Percentiles rank a stretch among this genome's conserved stretches.
Conservation (phyloP, 352 stramenopile genomes). For the Pythium utonaiense region DNA sequence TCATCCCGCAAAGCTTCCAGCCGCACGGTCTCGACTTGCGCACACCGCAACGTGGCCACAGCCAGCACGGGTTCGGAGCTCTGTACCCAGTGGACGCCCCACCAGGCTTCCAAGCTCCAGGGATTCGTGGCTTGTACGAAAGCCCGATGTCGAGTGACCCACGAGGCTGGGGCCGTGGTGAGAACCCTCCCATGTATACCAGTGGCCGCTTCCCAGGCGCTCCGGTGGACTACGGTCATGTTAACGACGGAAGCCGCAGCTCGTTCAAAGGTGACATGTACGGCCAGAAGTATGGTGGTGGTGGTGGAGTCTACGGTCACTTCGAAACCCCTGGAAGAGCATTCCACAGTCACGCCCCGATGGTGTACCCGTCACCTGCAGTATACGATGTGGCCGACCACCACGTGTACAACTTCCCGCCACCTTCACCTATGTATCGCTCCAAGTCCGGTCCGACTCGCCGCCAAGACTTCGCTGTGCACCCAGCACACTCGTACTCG, state of each 20-base stretch:
- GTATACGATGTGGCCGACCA: constrained; percentile 12
- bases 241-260: background rate
- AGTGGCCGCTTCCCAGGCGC: constrained; percentile 4
- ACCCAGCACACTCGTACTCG: constrained; percentile 62
- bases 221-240: constrained; percentile 11
- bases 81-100: constrained; percentile 10
- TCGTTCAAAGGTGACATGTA: constrained; percentile 15
- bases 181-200: background rate
- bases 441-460: constrained; percentile 15
- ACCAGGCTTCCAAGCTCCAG: constrained; percentile 20
- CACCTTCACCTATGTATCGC: constrained; percentile 7
- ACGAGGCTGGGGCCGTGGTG: constrained; percentile 6
- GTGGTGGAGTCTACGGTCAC: constrained; percentile 7
- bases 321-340: constrained; percentile 1
- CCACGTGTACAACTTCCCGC: constrained; percentile 14
- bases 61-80: constrained; percentile 3
- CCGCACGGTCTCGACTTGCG: constrained; percentile 16
- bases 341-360: constrained; percentile 4
- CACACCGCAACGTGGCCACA: constrained; percentile 10
- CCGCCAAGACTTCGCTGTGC: constrained; percentile 29
- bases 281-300: constrained; percentile 7
- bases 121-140: constrained; percentile 14
- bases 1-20: constrained; percentile 1
- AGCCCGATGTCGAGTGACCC: constrained; percentile 8
- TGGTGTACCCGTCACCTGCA: background rate